A percentile compares a stretch with the other conserved stretches of the same genome.
Evolutionary conservation across 441 rosid genomes (phyloP).

Genomic region (Pelargonium cotyledonis): DNA sequence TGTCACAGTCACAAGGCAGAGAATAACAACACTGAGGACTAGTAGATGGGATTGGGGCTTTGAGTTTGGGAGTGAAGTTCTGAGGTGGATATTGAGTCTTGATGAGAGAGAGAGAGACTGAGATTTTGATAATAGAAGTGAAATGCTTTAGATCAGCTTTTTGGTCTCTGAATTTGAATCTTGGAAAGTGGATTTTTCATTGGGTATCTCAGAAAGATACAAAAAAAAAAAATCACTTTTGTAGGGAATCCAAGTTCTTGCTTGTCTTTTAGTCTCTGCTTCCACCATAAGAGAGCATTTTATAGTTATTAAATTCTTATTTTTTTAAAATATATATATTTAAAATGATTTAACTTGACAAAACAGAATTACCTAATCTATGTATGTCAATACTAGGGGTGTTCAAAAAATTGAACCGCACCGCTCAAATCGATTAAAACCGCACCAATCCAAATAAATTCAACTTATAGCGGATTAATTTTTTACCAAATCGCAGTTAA

Average conservation of each 20-base stretch:
- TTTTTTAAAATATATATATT: no score
- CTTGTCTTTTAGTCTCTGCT: neutral
- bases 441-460: no score
- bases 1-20: neutral
- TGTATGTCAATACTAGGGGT: no score
- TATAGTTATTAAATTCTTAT: neutral
- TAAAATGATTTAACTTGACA: no score
- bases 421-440: no score
- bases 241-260: conserved; percentile 16
- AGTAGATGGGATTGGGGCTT: neutral
- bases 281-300: conserved; percentile 15
- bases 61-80: conserved; percentile 7
- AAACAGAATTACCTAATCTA: no score
- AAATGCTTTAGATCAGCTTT: conserved; percentile 1
- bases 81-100: conserved; percentile 11
- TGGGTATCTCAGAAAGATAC: conserved; percentile 10
- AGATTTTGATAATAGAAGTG: conserved; percentile 20
- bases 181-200: conserved; percentile 13
- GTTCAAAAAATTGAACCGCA: no score
- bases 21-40: neutral
- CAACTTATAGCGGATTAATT: no score
- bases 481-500: no score
- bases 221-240: conserved; percentile 13
- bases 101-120: conserved; percentile 6
- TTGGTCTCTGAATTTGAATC: conserved; percentile 17